These are phyloP conservation scores for Starmerella vitae DNA, from an alignment of 805 yeast genomes.

Conservation along the genomic window DNA sequence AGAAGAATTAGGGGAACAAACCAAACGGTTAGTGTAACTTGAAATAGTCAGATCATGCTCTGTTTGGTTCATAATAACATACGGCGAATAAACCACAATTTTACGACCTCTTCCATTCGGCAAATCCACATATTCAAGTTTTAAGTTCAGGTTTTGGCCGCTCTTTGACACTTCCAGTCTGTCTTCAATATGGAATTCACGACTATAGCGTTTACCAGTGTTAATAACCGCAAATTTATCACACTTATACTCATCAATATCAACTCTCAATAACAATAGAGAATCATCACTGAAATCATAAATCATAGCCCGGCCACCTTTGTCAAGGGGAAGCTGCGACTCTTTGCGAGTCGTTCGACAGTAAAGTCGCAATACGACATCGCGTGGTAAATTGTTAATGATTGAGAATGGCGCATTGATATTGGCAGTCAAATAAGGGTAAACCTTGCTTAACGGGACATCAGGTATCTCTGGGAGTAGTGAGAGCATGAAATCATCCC, in stretches of 20 bases:
- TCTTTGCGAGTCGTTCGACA: slow-evolving; percentile 59
- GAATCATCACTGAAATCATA: slow-evolving; percentile 70
- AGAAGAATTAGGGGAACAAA: slow-evolving; percentile 36
- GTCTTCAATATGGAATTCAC: slow-evolving; percentile 45
- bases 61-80: slow-evolving; percentile 68
- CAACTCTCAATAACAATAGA: slow-evolving; percentile 54
- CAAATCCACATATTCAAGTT: slow-evolving; percentile 43
- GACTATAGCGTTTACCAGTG: slow-evolving; percentile 25
- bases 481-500: slow-evolving; percentile 17
- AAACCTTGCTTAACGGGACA: slow-evolving; percentile 61
- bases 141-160: slow-evolving; percentile 54
- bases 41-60: slow-evolving; percentile 48
- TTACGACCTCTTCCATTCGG: slow-evolving; percentile 18
- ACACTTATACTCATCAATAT: slow-evolving; percentile 42
- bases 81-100: slow-evolving; percentile 60
- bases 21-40: slow-evolving; percentile 41
- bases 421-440: slow-evolving; percentile 70
- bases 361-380: slow-evolving; percentile 57
- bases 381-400: slow-evolving; percentile 75
- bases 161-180: slow-evolving; percentile 32
- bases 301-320: slow-evolving; percentile 57
- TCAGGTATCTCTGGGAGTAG: slow-evolving; percentile 26
- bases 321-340: slow-evolving; percentile 46
- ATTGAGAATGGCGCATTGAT: slow-evolving; percentile 77
- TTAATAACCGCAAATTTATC: slow-evolving; percentile 62